Conservation (phyloP, 2,329 filamentous ascomycete species). For the Arthrobotrys iridis region DNA sequence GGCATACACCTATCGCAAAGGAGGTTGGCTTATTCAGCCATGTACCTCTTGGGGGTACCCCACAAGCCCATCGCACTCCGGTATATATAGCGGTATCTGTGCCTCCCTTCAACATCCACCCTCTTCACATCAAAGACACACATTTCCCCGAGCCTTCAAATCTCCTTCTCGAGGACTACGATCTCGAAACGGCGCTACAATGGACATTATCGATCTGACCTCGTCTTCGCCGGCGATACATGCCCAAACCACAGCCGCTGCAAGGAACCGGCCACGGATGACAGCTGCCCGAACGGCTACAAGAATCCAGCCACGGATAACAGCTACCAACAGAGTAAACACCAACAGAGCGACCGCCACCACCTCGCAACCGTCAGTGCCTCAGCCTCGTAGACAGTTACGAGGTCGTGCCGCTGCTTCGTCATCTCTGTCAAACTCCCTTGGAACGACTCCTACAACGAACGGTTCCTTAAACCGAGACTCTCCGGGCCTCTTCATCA, state of each 20-base stretch:
- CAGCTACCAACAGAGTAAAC: too few relatives aligned
- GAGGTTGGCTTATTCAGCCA: not conserved
- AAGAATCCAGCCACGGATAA: not conserved
- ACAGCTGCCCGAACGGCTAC: not conserved
- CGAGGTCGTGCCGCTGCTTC: constrained; percentile 1
- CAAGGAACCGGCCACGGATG: not conserved
- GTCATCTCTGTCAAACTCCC: constrained; percentile 3
- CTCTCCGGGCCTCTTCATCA: constrained; percentile 29
- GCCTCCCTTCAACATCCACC: not conserved
- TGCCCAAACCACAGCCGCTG: not conserved
- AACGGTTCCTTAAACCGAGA: constrained; percentile 4
- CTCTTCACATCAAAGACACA: not conserved
- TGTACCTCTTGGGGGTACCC: not conserved
- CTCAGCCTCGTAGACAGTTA: not conserved
- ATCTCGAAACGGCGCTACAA: not conserved
- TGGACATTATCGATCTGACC: constrained; percentile 45
- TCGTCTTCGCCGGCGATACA: constrained; percentile 20
- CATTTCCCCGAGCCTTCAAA: not conserved
- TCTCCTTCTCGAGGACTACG: not conserved
- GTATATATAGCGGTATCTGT: not conserved
- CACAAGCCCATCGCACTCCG: not conserved
- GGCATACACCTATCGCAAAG: too few relatives aligned
- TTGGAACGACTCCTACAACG: constrained; percentile 19
- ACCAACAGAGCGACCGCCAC: not conserved
- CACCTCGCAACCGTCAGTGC: not conserved